Conservation (phyloP, 2,329 filamentous ascomycete genomes). For the Alternaria gansuensis region DNA sequence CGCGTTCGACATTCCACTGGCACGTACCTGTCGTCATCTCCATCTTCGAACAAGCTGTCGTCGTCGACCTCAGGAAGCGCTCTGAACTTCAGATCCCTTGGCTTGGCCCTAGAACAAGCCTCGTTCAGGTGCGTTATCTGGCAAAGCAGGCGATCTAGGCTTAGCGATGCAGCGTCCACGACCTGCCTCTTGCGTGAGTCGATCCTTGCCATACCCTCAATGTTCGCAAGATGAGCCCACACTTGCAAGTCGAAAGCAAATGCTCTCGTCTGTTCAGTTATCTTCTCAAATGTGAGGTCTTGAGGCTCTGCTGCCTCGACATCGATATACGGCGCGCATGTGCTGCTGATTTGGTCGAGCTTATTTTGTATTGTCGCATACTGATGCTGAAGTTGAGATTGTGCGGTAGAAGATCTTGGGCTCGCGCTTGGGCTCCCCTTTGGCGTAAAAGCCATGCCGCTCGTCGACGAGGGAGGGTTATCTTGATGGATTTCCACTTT, state of each 20-base stretch:
- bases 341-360: conserved; percentile 26
- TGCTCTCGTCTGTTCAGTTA: conserved; percentile 32
- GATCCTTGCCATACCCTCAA: conserved; percentile 29
- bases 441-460: conserved; percentile 1
- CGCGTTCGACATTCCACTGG: conserved; percentile 7
- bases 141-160: conserved; percentile 28
- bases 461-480: conserved; percentile 8
- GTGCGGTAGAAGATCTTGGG: conserved; percentile 27
- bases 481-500: conserved; percentile 39
- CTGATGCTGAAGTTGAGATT: conserved; percentile 32
- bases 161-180: conserved; percentile 29
- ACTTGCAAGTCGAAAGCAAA: conserved; percentile 36
- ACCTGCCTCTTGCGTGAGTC: conserved; percentile 25
- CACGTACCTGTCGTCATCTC: conserved; percentile 17
- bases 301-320: conserved; percentile 35
- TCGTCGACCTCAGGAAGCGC: conserved; percentile 20
- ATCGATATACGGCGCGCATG: conserved; percentile 30
- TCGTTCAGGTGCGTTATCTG: conserved; percentile 23
- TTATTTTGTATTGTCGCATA: conserved; percentile 30
- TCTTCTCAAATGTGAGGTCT: conserved; percentile 41
- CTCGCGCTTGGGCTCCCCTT: conserved; percentile 30
- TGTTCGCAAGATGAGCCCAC: conserved; percentile 33
- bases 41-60: conserved; percentile 21
- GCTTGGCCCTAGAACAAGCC: conserved; percentile 29
- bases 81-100: conserved; percentile 35